Percentiles rank a stretch among this genome's conserved stretches.
These are phyloP conservation scores for Nicotiana sylvestris DNA, from an alignment of 257 asterid species.

Conservation along the genomic window DNA sequence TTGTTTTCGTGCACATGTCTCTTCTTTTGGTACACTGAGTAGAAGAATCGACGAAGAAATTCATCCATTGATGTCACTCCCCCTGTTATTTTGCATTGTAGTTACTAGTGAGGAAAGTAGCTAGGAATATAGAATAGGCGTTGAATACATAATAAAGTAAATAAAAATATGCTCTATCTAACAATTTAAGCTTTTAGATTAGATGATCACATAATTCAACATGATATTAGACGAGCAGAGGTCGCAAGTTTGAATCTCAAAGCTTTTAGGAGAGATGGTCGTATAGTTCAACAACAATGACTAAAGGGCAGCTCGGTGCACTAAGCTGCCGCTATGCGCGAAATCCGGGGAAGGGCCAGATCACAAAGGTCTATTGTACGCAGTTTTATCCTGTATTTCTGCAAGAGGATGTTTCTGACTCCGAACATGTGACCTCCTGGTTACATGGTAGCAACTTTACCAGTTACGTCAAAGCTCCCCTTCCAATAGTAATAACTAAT, in stretches of 20 bases:
- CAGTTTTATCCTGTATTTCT: too few relatives aligned
- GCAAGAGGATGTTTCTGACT: too few relatives aligned
- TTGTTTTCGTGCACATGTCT: conserved; percentile 58
- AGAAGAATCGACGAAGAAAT: conserved; percentile 65
- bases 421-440: too few relatives aligned
- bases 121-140: too few relatives aligned
- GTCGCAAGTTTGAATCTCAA: background rate
- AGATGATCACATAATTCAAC: background rate
- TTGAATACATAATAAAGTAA: background rate
- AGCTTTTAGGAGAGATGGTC: too few relatives aligned
- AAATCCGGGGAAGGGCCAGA: too few relatives aligned
- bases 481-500: background rate
- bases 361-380: too few relatives aligned
- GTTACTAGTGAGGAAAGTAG: background rate
- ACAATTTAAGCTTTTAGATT: background rate
- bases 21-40: conserved; percentile 46
- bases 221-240: background rate
- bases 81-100: conserved; percentile 30
- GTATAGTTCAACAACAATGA: background rate
- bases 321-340: too few relatives aligned
- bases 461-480: too few relatives aligned
- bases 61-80: conserved; percentile 94
- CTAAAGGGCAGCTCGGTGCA: too few relatives aligned
- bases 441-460: too few relatives aligned
- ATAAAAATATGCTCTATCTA: background rate